Evolutionary conservation across 129 eudicot genomes (phyloP), one percentile per base, ranked within the genome.

Genomic region (Erigeron canadensis): DNA sequence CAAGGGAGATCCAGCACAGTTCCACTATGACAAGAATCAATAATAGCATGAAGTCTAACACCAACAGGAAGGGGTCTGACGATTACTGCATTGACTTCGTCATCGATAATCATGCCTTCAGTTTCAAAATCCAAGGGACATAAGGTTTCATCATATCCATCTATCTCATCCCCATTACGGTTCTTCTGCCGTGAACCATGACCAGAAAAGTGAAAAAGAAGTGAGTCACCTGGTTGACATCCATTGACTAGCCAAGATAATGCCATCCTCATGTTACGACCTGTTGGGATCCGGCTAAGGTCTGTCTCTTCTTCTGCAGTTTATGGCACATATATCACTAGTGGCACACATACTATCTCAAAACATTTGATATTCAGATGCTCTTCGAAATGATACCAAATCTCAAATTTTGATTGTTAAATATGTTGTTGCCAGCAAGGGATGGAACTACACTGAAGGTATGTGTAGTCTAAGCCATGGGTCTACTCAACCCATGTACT

Each of bases 21-120:
- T 8, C 99, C 99, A 70, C 99, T 95, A 62, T 95, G 99, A 76
- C 99, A 95, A 59, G 99, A 81, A 83, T 95, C 99, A 39, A 95
- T 84, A 39, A 95, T 86, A n/a, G 99, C 96, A 74, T 95, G 99
- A 69, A 95, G 99, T 81, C 80, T 90, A 57, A 75, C 99, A 16
- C 99, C 97, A 8, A 51, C 60, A 11, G 91, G 91, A 75, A 95
- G 88, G 75, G 97, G 96, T 66, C 83, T 88, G 58, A 95, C 96
- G 28, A 95, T 75, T 51, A 83, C 71, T 58, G 86, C 85, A 64
- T 95, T 95, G 70, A 95, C 86, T 78, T 95, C 99, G 71, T 95
- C 96, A 65, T 90, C 99, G 12, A 95, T 86, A 70, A 95, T 90
- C 97, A 95, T 95, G 18, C 99, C 97, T 73, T 88, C 86, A 5